Evolutionary conservation across 306 rosid genomes (phyloP).

Genomic region (Abrus precatorius): DNA sequence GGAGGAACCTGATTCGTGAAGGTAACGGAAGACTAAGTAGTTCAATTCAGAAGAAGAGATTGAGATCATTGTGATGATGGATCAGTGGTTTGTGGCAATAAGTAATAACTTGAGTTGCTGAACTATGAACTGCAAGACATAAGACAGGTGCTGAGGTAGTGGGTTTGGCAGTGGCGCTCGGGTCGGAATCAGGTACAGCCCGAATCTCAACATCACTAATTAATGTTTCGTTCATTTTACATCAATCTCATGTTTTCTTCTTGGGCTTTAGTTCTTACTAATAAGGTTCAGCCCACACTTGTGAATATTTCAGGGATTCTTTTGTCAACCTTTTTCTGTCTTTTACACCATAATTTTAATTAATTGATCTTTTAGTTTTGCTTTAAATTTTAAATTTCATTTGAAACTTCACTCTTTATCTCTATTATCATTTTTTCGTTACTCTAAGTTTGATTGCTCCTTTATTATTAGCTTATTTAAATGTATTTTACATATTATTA

Average conservation of each 20-base stretch:
- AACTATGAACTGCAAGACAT: not conserved
- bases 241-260: not conserved
- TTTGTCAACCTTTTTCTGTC: no score
- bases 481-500: no score
- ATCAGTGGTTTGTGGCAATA: conserved; percentile 31
- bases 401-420: no score
- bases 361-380: no score
- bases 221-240: not conserved
- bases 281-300: not conserved
- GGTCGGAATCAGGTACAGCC: not conserved
- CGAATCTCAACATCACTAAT: not conserved
- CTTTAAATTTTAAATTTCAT: no score
- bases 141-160: not conserved
- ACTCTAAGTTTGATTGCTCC: no score
- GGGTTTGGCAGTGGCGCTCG: not conserved
- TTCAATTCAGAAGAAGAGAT: conserved; percentile 58
- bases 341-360: no score
- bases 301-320: no score
- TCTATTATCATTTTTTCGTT: no score
- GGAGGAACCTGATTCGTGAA: conserved; percentile 66
- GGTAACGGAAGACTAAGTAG: conserved; percentile 71
- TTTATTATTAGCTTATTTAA: no score
- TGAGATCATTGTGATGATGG: conserved; percentile 52
- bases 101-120: not conserved
- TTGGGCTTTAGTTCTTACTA: no score